These are phyloP conservation scores for Microthlaspi erraticum DNA, from an alignment of 345 rosid species.

Conservation along the genomic window DNA sequence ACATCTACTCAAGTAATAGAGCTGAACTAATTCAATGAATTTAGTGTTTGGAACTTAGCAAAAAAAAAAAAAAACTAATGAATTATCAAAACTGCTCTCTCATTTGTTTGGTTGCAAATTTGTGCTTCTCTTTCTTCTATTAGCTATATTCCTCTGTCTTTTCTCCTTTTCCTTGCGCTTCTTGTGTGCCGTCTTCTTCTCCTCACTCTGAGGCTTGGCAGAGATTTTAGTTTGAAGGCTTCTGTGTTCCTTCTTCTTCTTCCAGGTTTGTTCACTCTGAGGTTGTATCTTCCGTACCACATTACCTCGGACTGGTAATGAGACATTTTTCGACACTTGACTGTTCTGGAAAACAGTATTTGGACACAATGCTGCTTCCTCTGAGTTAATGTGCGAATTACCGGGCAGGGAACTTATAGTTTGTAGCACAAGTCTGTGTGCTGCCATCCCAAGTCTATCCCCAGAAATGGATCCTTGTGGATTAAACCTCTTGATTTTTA, in stretches of 20 bases:
- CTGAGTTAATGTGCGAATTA: constrained; percentile 27
- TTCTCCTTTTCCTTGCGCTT: constrained; percentile 9
- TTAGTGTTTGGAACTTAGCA: neutral
- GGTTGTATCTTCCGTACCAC: neutral
- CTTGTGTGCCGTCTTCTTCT: neutral
- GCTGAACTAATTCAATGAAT: too few species aligned
- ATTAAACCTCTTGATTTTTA: constrained; percentile 47
- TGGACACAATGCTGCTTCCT: constrained; percentile 30
- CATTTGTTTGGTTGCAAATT: neutral
- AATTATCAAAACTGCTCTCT: neutral
- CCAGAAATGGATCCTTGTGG: constrained; percentile 63
- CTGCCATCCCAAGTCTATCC: constrained; percentile 70
- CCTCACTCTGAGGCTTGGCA: neutral
- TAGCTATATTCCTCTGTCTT: neutral
- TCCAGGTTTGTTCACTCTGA: neutral
- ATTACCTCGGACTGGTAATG: neutral
- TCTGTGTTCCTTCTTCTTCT: neutral
- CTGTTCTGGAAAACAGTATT: constrained; percentile 29
- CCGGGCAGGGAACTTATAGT: constrained; percentile 58
- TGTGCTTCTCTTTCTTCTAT: neutral
- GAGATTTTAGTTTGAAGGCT: neutral
- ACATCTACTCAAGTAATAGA: too few species aligned
- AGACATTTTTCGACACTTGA: neutral
- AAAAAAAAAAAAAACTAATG: neutral
- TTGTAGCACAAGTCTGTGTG: constrained; percentile 69